Evolutionary conservation across 2,329 filamentous ascomycete species (phyloP), one percentile per base, ranked within the genome.

Genomic region (Hypoxylon sp.): DNA sequence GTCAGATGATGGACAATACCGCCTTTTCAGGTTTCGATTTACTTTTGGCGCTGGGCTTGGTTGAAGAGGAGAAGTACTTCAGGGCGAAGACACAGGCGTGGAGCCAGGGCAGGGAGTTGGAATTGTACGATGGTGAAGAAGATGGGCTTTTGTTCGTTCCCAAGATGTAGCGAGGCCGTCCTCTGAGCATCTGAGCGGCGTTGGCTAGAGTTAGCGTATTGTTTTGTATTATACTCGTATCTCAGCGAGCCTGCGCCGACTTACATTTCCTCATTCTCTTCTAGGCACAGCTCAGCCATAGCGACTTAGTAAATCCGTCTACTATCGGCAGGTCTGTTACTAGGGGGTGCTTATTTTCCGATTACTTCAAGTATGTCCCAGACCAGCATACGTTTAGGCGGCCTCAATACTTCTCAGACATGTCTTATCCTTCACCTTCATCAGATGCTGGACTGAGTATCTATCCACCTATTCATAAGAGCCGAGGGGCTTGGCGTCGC

Each of bases 401-500:
- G n/a, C n/a, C n/a, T n/a, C n/a, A n/a, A n/a, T n/a, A n/a, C n/a
- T n/a, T n/a, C n/a, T n/a, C n/a, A n/a, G n/a, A n/a, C n/a, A n/a
- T n/a, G n/a, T n/a, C n/a, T n/a, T n/a, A n/a, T n/a, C n/a, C n/a
- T n/a, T n/a, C n/a, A n/a, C n/a, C 30, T 1, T 34, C 15, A 41
- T 1, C 11, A 7, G 4, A 41, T 34, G n/a, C 37, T 10, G 17
- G n/a, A 41, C 10, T 41, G 37, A 17, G 17, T 6, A 17, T 7
- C n/a, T n/a, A n/a, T n/a, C n/a, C n/a, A n/a, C n/a, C n/a, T n/a
- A n/a, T n/a, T 20, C 15, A 19, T 11, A 19, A 22, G 20, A 11
- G 39, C 20, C 13, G 39, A 43, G 39, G 39, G 3, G 17, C 69
- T 80, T 57, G 74, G 73, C 32, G 65, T 71, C 10, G 74, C 73